These are phyloP conservation scores for Metschnikowia lunata DNA, from an alignment of 805 yeast species.

Conservation along the genomic window DNA sequence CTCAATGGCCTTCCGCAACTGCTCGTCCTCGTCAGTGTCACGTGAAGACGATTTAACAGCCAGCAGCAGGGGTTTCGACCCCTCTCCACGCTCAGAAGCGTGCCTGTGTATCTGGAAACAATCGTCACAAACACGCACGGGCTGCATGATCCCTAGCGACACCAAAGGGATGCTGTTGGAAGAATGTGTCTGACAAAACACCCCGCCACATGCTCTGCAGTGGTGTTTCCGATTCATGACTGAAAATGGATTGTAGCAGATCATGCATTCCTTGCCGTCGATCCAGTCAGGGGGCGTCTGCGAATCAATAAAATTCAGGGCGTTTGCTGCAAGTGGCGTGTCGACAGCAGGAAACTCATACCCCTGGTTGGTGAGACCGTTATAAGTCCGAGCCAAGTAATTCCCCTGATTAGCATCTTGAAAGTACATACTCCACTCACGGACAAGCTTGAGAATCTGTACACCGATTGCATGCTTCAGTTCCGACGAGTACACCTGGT, in stretches of 20 bases:
- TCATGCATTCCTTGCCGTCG: slow-evolving; percentile 93
- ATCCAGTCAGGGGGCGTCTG: slow-evolving; percentile 97
- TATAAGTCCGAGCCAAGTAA: slow-evolving; percentile 61
- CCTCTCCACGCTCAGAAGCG: slow-evolving; percentile 34
- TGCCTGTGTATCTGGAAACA: slow-evolving; percentile 62
- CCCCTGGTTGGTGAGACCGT: slow-evolving; percentile 56
- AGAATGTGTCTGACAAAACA: slow-evolving; percentile 84
- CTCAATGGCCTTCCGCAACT: slow-evolving; percentile 71
- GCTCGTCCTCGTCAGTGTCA: slow-evolving; percentile 60
- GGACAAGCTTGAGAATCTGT: slow-evolving; percentile 59
- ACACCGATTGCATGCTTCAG: slow-evolving; percentile 46
- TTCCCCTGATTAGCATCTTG: slow-evolving; percentile 59
- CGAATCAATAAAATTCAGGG: slow-evolving; percentile 66
- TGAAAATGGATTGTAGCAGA: slow-evolving; percentile 76
- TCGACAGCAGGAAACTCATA: slow-evolving; percentile 57
- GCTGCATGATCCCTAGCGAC: slow-evolving; percentile 77
- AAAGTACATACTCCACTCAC: slow-evolving; percentile 75
- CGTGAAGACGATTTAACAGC: slow-evolving; percentile 11
- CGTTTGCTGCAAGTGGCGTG: slow-evolving; percentile 21
- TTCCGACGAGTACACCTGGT: slow-evolving; percentile 16
- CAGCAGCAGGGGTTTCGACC: slow-evolving; percentile 48
- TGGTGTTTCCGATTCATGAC: slow-evolving; percentile 90
- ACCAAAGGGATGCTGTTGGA: slow-evolving; percentile 66
- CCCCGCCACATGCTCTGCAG: slow-evolving; percentile 97
- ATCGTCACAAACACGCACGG: slow-evolving; percentile 91